Conservation (phyloP, 164 flowering plant species). For the Pachysandra terminalis region DNA sequence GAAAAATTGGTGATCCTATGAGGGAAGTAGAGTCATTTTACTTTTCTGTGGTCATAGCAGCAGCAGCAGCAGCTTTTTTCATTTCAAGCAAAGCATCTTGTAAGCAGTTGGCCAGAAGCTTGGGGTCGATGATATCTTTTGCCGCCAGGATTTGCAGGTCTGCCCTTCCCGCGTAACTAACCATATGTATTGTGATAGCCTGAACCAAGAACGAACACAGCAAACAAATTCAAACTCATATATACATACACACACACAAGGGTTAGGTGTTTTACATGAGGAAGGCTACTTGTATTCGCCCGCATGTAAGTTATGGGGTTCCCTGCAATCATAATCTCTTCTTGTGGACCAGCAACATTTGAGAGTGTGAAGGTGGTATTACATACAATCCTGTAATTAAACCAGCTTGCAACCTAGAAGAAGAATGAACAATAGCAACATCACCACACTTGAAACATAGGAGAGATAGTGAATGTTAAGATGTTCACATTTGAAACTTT, state of each 20-base stretch:
- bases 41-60: not conserved
- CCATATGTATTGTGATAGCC: constrained; percentile 83
- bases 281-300: constrained; percentile 37
- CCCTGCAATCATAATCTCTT: constrained; percentile 52
- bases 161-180: constrained; percentile 79
- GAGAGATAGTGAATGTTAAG: too few species aligned
- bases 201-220: constrained; percentile 23
- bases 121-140: constrained; percentile 74
- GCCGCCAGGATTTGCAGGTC: constrained; percentile 78
- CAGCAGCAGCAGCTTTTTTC: constrained; percentile 68
- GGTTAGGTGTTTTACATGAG: constrained; percentile 47
- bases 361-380: constrained; percentile 76
- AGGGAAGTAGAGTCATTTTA: not conserved
- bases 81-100: constrained; percentile 73
- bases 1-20: too few species aligned
- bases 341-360: constrained; percentile 65
- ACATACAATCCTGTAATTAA: constrained; percentile 56
- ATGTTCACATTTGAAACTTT: too few species aligned
- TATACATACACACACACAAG: too few species aligned
- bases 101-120: constrained; percentile 71
- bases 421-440: not conserved
- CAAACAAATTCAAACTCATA: not conserved
- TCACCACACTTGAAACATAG: not conserved
- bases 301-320: constrained; percentile 55
- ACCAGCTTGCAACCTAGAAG: constrained; percentile 41